phyloP scores from a whole-genome alignment of 768 basidiomycete species.

The Boletus reticuloceps region DNA sequence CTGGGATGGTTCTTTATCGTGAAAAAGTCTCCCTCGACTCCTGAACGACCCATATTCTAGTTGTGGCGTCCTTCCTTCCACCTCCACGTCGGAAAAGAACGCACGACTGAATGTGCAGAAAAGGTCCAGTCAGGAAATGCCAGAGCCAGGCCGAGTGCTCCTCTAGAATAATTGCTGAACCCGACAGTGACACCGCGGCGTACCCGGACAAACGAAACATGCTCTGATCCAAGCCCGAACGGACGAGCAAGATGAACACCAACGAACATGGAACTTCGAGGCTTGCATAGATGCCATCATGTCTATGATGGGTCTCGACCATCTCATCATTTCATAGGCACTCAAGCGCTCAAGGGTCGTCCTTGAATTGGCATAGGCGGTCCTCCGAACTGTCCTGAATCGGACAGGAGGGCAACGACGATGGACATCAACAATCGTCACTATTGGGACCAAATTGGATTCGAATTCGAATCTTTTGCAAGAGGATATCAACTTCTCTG shows the following conservation, averaged over 20 bases:
- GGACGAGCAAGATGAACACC: background rate
- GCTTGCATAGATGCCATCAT: background rate
- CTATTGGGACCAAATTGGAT: background rate
- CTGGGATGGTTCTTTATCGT: slow-evolving; percentile 2
- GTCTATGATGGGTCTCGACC: background rate
- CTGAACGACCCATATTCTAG: background rate
- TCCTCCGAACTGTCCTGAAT: background rate
- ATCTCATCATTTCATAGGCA: background rate
- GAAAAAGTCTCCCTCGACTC: background rate
- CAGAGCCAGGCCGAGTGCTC: background rate
- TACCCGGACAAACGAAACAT: background rate
- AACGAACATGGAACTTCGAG: background rate
- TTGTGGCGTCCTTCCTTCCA: slow-evolving; percentile 10
- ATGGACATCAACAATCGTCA: background rate
- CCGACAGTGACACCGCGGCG: background rate
- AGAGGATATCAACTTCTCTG: background rate
- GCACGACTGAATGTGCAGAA: background rate
- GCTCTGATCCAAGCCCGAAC: background rate
- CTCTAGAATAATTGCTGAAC: background rate
- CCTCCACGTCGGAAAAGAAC: background rate
- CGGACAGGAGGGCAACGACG: background rate
- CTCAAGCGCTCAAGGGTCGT: background rate
- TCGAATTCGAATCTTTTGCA: background rate
- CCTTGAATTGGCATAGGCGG: background rate
- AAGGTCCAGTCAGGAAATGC: slow-evolving; percentile 1